Percentiles rank a stretch among this genome's conserved stretches.
Conservation (phyloP, 2,329 filamentous ascomycete genomes). For the Penicillium sp. region DNA sequence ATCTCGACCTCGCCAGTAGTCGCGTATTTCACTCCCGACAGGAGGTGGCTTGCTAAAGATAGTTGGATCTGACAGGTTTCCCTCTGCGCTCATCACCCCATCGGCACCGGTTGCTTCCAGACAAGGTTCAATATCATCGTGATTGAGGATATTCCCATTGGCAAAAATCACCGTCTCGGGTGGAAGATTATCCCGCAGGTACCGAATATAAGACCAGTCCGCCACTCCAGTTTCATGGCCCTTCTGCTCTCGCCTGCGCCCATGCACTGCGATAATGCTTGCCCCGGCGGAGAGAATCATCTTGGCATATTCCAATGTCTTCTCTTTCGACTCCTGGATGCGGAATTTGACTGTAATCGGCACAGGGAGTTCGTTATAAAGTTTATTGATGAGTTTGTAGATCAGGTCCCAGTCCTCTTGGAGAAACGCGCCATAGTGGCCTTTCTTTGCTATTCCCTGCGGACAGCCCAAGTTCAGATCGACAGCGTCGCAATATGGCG, state of each 20-base stretch:
- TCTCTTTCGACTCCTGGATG: slow-evolving; percentile 77
- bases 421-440: slow-evolving; percentile 87
- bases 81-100: slow-evolving; percentile 92
- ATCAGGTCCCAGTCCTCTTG: slow-evolving; percentile 89
- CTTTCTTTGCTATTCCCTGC: slow-evolving; percentile 86
- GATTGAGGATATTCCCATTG: slow-evolving; percentile 86
- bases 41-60: slow-evolving; percentile 70
- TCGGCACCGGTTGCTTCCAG: slow-evolving; percentile 80
- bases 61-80: slow-evolving; percentile 83
- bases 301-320: slow-evolving; percentile 80
- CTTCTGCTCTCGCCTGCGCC: slow-evolving; percentile 82
- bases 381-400: slow-evolving; percentile 70
- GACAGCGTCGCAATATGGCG: slow-evolving; percentile 87
- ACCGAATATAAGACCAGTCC: slow-evolving; percentile 81
- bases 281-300: slow-evolving; percentile 83
- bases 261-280: slow-evolving; percentile 90
- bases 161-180: slow-evolving; percentile 89
- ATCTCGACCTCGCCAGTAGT: slow-evolving; percentile 79
- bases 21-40: slow-evolving; percentile 60
- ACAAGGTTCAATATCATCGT: slow-evolving; percentile 70
- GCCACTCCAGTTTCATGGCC: slow-evolving; percentile 90
- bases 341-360: slow-evolving; percentile 95
- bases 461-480: slow-evolving; percentile 95
- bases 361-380: slow-evolving; percentile 70
- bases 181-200: slow-evolving; percentile 75